phyloP scores from a whole-genome alignment of 1,284 basidiomycete species.

The Trametes polyzona region DNA sequence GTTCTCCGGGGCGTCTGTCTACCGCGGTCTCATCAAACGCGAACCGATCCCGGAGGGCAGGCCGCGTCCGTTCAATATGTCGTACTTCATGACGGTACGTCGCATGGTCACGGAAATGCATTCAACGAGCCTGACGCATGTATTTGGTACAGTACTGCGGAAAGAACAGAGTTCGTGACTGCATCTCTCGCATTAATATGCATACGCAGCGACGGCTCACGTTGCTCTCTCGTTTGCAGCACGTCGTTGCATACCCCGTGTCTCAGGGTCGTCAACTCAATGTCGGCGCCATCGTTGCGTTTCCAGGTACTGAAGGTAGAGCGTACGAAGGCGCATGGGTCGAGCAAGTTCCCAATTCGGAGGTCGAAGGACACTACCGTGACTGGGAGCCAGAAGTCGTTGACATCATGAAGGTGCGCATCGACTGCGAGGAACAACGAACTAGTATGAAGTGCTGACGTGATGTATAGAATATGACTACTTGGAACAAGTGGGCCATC shows the following conservation, averaged over 20 bases:
- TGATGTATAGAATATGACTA: not conserved
- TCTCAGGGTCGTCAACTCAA: constrained; percentile 23
- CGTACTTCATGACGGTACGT: not conserved
- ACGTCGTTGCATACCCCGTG: constrained; percentile 11
- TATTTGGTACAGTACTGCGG: constrained; percentile 19
- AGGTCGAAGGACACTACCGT: constrained; percentile 20
- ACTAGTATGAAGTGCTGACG: no score
- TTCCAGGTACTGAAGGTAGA: constrained; percentile 24
- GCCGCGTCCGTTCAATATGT: not conserved
- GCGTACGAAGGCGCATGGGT: constrained; percentile 32
- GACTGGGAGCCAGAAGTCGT: constrained; percentile 34
- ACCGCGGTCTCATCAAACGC: not conserved
- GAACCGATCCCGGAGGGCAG: not conserved
- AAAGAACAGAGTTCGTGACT: constrained; percentile 25
- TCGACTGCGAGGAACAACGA: no score
- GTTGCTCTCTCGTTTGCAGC: not conserved
- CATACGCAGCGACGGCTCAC: no score
- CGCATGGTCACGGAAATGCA: no score
- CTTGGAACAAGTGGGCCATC: constrained; percentile 15
- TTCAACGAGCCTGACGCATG: no score
- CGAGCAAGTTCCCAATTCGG: constrained; percentile 18
- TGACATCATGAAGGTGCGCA: constrained; percentile 29
- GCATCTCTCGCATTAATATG: no score
- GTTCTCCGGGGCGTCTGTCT: not conserved
- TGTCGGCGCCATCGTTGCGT: constrained; percentile 28